Percentiles rank a stretch among this genome's conserved stretches.
Conservation (phyloP, 2,329 filamentous ascomycete species). For the Pseudocercospora eumusae region DNA sequence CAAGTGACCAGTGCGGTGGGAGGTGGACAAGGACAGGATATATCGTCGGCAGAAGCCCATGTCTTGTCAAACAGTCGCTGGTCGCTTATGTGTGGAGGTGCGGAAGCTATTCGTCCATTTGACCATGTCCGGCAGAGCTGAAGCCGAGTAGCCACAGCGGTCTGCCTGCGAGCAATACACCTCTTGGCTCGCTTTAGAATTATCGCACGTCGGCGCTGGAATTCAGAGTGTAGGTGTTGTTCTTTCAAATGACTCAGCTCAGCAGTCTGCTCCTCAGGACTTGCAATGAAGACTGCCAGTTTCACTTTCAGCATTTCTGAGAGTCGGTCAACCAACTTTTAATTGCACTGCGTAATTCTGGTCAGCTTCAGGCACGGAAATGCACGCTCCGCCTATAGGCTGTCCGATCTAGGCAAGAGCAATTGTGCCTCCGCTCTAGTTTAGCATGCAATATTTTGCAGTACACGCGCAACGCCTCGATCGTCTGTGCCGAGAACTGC, state of each 20-base stretch:
- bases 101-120: background rate
- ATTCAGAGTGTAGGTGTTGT: too few species aligned
- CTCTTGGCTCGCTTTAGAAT: too few species aligned
- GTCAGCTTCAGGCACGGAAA: background rate
- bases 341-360: too few species aligned
- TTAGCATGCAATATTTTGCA: background rate
- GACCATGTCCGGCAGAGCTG: background rate
- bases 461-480: background rate
- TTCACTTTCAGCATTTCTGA: too few species aligned
- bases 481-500: background rate
- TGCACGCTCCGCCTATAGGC: background rate
- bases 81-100: background rate
- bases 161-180: background rate
- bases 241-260: too few species aligned
- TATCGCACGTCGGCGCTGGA: too few species aligned
- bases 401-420: background rate
- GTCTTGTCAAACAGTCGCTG: background rate
- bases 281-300: too few species aligned
- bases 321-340: too few species aligned
- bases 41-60: background rate
- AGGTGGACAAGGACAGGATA: background rate
- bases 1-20: background rate
- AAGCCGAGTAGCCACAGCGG: background rate
- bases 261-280: too few species aligned
- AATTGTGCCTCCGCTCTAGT: too few species aligned